Conservation (phyloP, 2,329 filamentous ascomycete genomes). For the Cytospora piceae region DNA sequence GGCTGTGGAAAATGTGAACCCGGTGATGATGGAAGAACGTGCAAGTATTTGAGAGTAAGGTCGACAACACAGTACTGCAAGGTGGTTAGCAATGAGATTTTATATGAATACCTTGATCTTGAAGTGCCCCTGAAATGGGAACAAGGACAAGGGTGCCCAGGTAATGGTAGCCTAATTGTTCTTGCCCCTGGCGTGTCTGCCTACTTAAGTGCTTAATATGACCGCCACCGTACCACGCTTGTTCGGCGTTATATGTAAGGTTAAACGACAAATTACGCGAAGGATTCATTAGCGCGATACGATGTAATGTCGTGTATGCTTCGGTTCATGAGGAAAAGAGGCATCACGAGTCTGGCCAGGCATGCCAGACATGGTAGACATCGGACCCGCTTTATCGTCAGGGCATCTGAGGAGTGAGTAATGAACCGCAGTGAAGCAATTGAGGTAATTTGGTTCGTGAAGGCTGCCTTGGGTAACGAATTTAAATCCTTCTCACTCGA, state of each 20-base stretch:
- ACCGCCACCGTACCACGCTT: background rate
- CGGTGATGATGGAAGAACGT: background rate
- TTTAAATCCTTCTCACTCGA: no score
- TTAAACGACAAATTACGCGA: no score
- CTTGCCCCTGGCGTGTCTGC: conserved; percentile 13
- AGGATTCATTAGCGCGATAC: no score
- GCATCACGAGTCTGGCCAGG: no score
- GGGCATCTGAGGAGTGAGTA: no score
- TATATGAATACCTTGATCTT: background rate
- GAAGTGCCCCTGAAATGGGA: background rate
- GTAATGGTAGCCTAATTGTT: background rate
- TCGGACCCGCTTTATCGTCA: background rate
- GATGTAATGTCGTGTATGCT: no score
- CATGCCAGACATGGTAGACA: no score
- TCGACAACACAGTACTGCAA: background rate
- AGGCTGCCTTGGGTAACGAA: no score
- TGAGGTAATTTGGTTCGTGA: no score
- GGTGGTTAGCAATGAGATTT: background rate
- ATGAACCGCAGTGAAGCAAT: no score
- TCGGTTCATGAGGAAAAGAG: no score
- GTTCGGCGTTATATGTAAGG: background rate
- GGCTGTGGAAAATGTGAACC: no score
- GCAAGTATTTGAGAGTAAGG: background rate
- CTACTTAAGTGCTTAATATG: background rate
- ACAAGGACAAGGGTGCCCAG: background rate